A percentile compares a stretch with the other conserved stretches of the same genome.
Conservation (phyloP, 495 filamentous ascomycete species). For the Penicillium daleae region DNA sequence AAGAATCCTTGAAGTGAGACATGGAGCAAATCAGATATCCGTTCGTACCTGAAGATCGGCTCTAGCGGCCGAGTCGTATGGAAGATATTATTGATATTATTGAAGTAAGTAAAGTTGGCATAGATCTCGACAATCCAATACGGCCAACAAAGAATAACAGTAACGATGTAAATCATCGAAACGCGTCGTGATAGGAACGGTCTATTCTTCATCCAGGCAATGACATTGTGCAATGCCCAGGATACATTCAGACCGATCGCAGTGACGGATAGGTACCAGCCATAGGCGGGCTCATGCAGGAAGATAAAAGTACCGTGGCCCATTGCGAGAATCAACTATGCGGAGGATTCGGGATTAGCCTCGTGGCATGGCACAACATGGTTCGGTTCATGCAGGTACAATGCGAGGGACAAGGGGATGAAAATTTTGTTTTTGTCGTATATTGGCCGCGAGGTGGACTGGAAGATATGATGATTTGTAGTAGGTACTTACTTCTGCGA, state of each 20-base stretch:
- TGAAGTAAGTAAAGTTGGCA: slow-evolving; percentile 53
- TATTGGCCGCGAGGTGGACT: no score
- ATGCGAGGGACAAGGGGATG: not conserved
- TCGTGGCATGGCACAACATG: not conserved
- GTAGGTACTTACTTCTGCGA: slow-evolving; percentile 43
- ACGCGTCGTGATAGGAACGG: slow-evolving; percentile 44
- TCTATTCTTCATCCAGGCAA: slow-evolving; percentile 54
- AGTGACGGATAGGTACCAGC: slow-evolving; percentile 51
- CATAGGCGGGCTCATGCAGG: slow-evolving; percentile 43
- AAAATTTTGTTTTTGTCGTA: not conserved
- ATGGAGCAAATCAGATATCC: not conserved
- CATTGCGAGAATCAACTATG: slow-evolving; percentile 40
- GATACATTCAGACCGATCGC: slow-evolving; percentile 51
- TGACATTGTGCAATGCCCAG: slow-evolving; percentile 53
- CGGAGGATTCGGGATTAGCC: not conserved
- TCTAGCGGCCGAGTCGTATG: slow-evolving; percentile 54
- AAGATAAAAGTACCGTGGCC: slow-evolving; percentile 53
- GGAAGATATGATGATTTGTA: not conserved
- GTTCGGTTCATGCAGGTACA: not conserved
- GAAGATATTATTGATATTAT: slow-evolving; percentile 55
- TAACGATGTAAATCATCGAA: slow-evolving; percentile 44
- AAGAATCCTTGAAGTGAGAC: not conserved
- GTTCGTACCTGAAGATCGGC: slow-evolving; percentile 50
- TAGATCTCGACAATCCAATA: slow-evolving; percentile 55
- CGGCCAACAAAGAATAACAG: slow-evolving; percentile 44